Evolutionary conservation across 345 rosid genomes (phyloP), one percentile per base, ranked within the genome.

Genomic region (Gossypium turneri): DNA sequence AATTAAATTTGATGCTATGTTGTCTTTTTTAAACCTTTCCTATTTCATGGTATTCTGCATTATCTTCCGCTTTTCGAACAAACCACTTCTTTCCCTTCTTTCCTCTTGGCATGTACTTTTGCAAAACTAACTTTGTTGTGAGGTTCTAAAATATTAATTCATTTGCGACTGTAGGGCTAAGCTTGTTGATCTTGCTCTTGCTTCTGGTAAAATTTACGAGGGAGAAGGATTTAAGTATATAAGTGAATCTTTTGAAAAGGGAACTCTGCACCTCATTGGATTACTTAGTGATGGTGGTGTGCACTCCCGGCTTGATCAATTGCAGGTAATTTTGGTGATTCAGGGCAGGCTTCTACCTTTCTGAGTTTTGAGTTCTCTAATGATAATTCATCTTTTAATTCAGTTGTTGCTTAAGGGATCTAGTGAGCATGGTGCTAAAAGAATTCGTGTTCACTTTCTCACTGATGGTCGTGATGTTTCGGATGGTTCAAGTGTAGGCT

Each of bases 381-480:
- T n/a, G 19, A 8, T 27, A 9, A 9, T 51, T 0, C n/a, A 56
- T 76, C 20, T 72, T 15, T 74, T n/a, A 58, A 43, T 70, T 81
- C 84, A 93, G 99, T 80, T 90, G 86, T 47, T 95, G 84, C 79
- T 95, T 44, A 91, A 95, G 76, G 99, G 99, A 57, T 89, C 96
- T 61, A 79, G 81, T 50, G 95, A 95, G 74, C 90, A 22, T 69
- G 98, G 98, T 68, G 98, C 98, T 71, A 95, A 88, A 82, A 88
- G 94, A 83, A 93, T 95, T 66, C 89, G 99, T 48, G 84, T 95
- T 48, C 99, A 95, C 77, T 58, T 93, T 74, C 95, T 95, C 47
- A 95, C 99, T 2, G 99, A 95, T 79, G 99, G 99, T 10, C 95
- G 97, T 80, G 99, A 95, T 87, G 99, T 93, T 76, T 81, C 91